These are phyloP conservation scores for Metschnikowia gruessii DNA, from an alignment of 805 yeast genomes.

Conservation along the genomic window DNA sequence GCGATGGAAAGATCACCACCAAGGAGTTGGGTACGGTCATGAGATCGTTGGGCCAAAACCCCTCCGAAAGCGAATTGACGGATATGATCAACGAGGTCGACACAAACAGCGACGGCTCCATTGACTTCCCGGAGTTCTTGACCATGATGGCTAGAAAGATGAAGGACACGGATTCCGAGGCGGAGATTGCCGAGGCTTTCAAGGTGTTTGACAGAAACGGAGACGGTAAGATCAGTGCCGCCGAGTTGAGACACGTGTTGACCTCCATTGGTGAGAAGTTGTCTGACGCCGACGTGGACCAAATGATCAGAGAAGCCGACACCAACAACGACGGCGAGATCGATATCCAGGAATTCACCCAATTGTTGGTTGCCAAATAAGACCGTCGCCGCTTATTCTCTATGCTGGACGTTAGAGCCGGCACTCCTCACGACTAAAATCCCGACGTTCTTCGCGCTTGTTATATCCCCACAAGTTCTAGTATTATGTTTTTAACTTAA, in stretches of 20 bases:
- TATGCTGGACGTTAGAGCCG: neutral
- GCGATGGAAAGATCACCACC: constrained; percentile 95
- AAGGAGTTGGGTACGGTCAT: constrained; percentile 95
- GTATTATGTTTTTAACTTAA: neutral
- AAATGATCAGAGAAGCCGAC: constrained; percentile 95
- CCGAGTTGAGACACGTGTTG: constrained; percentile 93
- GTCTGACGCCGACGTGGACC: constrained; percentile 95
- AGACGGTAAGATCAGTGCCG: constrained; percentile 94
- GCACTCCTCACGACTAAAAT: neutral
- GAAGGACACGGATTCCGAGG: constrained; percentile 96
- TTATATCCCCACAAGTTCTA: constrained; percentile 3
- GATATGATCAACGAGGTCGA: constrained; percentile 98
- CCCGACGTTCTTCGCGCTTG: constrained; percentile 1
- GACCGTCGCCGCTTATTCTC: neutral
- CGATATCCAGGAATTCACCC: constrained; percentile 94
- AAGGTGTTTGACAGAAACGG: constrained; percentile 96
- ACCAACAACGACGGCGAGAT: constrained; percentile 96
- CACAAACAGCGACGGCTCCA: constrained; percentile 83
- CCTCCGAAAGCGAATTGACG: constrained; percentile 91
- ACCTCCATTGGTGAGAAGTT: constrained; percentile 97
- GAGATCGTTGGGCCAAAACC: constrained; percentile 98
- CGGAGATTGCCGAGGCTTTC: constrained; percentile 95
- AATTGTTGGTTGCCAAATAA: constrained; percentile 74
- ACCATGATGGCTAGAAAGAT: constrained; percentile 56
- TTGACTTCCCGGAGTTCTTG: constrained; percentile 48